A percentile compares a stretch with the other conserved stretches of the same genome.
These are phyloP conservation scores for Russula emetica DNA, from an alignment of 768 basidiomycete genomes.

Conservation along the genomic window DNA sequence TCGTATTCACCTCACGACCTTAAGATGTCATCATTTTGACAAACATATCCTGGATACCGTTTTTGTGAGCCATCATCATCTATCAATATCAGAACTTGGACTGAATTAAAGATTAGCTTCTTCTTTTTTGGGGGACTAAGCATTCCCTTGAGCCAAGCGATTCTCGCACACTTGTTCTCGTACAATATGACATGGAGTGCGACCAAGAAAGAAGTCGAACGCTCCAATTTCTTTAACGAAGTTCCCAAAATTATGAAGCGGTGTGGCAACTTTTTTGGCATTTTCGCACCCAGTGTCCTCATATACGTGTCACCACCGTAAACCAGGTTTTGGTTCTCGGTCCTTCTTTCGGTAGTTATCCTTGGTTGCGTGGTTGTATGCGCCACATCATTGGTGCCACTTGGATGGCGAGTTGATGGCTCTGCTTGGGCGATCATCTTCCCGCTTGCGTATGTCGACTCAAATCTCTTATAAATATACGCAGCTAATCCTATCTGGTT, in stretches of 20 bases:
- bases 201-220: slow-evolving; percentile 80
- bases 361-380: slow-evolving; percentile 59
- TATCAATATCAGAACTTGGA: background rate
- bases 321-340: slow-evolving; percentile 56
- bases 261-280: slow-evolving; percentile 2
- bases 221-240: slow-evolving; percentile 88
- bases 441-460: slow-evolving; percentile 57
- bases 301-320: background rate
- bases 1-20: background rate
- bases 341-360: slow-evolving; percentile 49
- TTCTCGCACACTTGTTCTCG: slow-evolving; percentile 67
- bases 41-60: slow-evolving; percentile 40
- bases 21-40: slow-evolving; percentile 32
- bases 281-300: background rate
- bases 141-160: slow-evolving; percentile 59
- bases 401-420: slow-evolving; percentile 60
- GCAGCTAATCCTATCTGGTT: slow-evolving; percentile 1
- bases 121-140: slow-evolving; percentile 77
- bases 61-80: slow-evolving; percentile 36
- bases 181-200: slow-evolving; percentile 78
- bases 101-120: slow-evolving; percentile 43
- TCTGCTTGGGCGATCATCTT: slow-evolving; percentile 69
- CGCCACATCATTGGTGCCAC: slow-evolving; percentile 49
- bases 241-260: slow-evolving; percentile 79
- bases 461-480: slow-evolving; percentile 9